phyloP scores from a whole-genome alignment of 1,284 basidiomycete genomes.

The Boletellus sp. region DNA sequence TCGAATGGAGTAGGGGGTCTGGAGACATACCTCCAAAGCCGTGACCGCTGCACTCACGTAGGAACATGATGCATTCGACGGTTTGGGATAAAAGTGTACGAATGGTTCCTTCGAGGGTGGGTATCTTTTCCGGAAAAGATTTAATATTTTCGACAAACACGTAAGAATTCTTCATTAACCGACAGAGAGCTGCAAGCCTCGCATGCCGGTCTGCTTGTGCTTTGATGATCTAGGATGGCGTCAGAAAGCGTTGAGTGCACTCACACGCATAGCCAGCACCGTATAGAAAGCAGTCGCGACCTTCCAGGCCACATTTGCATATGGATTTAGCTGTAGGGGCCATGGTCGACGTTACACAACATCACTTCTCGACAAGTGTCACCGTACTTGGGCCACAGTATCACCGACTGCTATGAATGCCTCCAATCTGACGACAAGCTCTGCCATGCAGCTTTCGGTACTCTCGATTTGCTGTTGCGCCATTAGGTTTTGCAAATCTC shows the following conservation, averaged over 20 bases:
- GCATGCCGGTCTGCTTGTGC: constrained; percentile 26
- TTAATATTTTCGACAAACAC: constrained; percentile 31
- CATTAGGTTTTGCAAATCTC: background rate
- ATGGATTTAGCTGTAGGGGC: constrained; percentile 21
- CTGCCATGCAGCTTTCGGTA: constrained; percentile 18
- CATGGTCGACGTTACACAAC: background rate
- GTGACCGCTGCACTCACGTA: constrained; percentile 31
- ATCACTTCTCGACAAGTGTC: background rate
- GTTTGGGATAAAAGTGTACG: constrained; percentile 29
- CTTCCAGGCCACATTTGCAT: constrained; percentile 27
- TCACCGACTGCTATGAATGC: constrained; percentile 25
- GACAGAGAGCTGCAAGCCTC: constrained; percentile 22
- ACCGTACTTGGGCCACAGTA: constrained; percentile 18
- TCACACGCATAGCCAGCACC: constrained; percentile 9
- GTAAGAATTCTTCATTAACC: constrained; percentile 30
- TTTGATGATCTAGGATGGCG: constrained; percentile 21
- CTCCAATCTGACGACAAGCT: constrained; percentile 23
- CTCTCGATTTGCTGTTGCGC: constrained; percentile 1
- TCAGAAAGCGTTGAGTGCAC: constrained; percentile 9
- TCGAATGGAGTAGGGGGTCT: background rate
- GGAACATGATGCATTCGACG: constrained; percentile 34
- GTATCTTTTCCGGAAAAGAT: constrained; percentile 27
- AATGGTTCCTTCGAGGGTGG: constrained; percentile 27
- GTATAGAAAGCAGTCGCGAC: constrained; percentile 24
- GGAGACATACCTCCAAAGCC: constrained; percentile 29